These are phyloP conservation scores for Gossypium herbaceum DNA, from an alignment of 345 rosid species.

Conservation along the genomic window DNA sequence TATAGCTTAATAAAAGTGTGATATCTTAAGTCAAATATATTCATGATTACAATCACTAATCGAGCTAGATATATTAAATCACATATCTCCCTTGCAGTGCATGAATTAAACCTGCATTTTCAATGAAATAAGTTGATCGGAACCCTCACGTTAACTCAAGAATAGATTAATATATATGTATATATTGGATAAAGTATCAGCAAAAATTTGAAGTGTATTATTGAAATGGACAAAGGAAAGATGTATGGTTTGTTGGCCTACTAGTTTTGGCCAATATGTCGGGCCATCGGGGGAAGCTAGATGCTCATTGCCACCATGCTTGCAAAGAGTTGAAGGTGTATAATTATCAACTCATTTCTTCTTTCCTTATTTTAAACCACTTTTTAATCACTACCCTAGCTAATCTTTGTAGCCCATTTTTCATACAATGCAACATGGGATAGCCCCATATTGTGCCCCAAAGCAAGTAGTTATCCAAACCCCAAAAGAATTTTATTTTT, in stretches of 20 bases:
- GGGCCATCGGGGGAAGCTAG: constrained; percentile 5
- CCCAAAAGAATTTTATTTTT: not conserved
- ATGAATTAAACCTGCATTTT: not conserved
- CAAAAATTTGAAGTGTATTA: constrained; percentile 19
- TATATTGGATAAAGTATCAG: constrained; percentile 5
- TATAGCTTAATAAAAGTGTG: too few species aligned
- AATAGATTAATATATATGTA: not conserved
- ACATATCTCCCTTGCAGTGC: not conserved
- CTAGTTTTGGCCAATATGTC: constrained; percentile 20
- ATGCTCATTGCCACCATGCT: constrained; percentile 19
- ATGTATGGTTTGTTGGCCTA: constrained; percentile 15
- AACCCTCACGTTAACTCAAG: not conserved
- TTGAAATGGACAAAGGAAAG: constrained; percentile 27
- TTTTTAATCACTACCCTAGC: not conserved
- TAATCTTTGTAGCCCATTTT: constrained; percentile 3
- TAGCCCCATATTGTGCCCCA: not conserved
- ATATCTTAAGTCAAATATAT: not conserved
- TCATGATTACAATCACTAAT: not conserved
- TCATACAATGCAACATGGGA: constrained; percentile 17
- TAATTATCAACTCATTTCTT: not conserved
- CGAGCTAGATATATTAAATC: not conserved
- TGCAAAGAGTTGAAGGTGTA: not conserved
- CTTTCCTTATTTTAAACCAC: constrained; percentile 2
- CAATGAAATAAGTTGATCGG: not conserved
- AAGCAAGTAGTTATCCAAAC: not conserved